Evolutionary conservation across 2,329 filamentous ascomycete species (phyloP), one percentile per base, ranked within the genome.

Genomic region (Alternaria ventricosa): DNA sequence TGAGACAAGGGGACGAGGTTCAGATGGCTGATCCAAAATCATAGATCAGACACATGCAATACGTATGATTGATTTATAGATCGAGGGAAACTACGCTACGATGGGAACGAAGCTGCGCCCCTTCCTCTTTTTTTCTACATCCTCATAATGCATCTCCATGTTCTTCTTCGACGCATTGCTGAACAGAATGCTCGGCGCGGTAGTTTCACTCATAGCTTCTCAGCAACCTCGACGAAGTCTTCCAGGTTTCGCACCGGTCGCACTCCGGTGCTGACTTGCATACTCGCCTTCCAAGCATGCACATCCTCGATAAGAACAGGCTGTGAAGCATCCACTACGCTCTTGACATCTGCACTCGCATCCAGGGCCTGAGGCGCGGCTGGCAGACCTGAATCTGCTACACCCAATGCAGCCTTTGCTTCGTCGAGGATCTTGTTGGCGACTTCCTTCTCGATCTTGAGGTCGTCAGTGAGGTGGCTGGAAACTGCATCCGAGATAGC

Each of bases 251-350:
- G 90, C 28, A 92, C 87, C 0, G 94, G 88, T 65, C 86, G 86
- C 2, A 94, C 88, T 1, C 92, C 95, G 22, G 87, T 85, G 67
- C 90, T 96, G 27, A 93, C 87, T 63, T 87, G 83, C 72, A 97
- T 84, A 13, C 88, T 85, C 1, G 92, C 89, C 85, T 96, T 97
- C 86, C 91, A 97, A 28, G 87, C 86, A 64, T 91, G 86, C 4
- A 97, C 90, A 75, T 97, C 92, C 50, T 88, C 88, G 72, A 98
- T 94, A 56, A 90, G 82, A 18, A 86, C 80, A 1, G 89, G 85
- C 61, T 72, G 68, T 6, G 60, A 70, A n/a, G 74, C 75, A 22
- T 72, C 68, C 5, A 61, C 61, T 44, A 68, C 66, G n/a, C 72
- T 70, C 58, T 74, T 63, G 54, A 71, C 66, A 53, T 76, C 66